A percentile compares a stretch with the other conserved stretches of the same genome.
These are phyloP conservation scores for Fusarium sp. DNA, from an alignment of 2,329 filamentous ascomycete species.

Conservation along the genomic window DNA sequence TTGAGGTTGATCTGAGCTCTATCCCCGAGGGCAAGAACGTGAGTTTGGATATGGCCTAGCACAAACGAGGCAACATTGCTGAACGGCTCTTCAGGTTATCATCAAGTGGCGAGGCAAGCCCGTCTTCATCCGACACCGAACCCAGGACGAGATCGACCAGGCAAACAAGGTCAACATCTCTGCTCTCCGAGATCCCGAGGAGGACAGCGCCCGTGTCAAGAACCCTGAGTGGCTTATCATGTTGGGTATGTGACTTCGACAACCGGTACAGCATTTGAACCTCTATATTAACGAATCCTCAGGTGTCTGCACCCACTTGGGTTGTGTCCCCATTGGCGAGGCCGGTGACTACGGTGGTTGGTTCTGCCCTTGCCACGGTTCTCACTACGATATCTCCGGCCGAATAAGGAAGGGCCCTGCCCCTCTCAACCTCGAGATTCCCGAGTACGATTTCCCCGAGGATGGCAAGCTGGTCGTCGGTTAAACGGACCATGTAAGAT, in stretches of 20 bases:
- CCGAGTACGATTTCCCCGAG: constrained; percentile 90
- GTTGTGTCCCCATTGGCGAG: constrained; percentile 99
- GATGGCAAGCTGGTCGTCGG: constrained; percentile 91
- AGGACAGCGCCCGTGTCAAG: constrained; percentile 93
- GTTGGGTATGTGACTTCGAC: constrained; percentile 72
- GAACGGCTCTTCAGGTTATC: constrained; percentile 72
- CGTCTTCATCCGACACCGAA: constrained; percentile 99
- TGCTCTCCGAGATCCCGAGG: constrained; percentile 87
- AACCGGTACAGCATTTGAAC: background rate
- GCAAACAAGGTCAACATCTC: constrained; percentile 89
- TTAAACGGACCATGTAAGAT: constrained; percentile 64
- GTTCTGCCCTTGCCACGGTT: constrained; percentile 99
- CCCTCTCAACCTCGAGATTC: constrained; percentile 96
- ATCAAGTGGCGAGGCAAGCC: constrained; percentile 99
- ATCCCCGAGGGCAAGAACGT: constrained; percentile 99
- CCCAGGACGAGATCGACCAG: constrained; percentile 89
- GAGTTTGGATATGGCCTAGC: constrained; percentile 51
- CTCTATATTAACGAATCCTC: constrained; percentile 19
- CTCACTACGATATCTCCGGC: constrained; percentile 99
- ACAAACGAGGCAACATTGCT: background rate
- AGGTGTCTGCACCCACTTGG: constrained; percentile 99
- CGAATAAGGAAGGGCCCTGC: constrained; percentile 97
- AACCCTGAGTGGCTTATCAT: constrained; percentile 99
- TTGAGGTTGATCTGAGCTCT: constrained; percentile 90
- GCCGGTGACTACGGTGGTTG: constrained; percentile 97